Percentiles rank a stretch among this genome's conserved stretches.
Evolutionary conservation across 306 rosid genomes (phyloP).

Genomic region (Dalbergia oliveri): DNA sequence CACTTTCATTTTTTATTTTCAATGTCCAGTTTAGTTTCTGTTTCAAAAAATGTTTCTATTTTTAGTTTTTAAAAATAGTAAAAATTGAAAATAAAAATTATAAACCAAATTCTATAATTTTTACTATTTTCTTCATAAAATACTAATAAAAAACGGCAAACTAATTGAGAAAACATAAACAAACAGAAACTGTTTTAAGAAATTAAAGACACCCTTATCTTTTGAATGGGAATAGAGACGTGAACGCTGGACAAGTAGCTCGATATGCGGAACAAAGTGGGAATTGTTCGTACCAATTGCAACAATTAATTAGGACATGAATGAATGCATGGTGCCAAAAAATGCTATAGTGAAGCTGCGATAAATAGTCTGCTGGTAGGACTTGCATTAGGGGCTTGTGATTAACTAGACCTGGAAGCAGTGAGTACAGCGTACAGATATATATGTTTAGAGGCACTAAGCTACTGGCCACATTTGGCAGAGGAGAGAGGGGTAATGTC

Average conservation of each 20-base stretch:
- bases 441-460: constrained; percentile 31
- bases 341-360: constrained; percentile 26
- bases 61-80: too few species aligned
- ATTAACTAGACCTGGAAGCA: constrained; percentile 8
- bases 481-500: constrained; percentile 8
- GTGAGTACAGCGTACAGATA: constrained; percentile 4
- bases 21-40: too few species aligned
- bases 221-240: not conserved
- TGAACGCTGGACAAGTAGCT: constrained; percentile 12
- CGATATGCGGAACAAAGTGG: constrained; percentile 3
- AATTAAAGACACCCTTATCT: too few species aligned
- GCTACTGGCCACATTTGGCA: constrained; percentile 12
- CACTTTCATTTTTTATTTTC: too few species aligned
- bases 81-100: too few species aligned
- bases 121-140: too few species aligned
- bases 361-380: constrained; percentile 4
- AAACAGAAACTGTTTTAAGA: too few species aligned
- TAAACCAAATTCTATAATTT: too few species aligned
- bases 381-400: constrained; percentile 36
- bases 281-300: constrained; percentile 29
- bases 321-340: constrained; percentile 25
- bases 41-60: too few species aligned
- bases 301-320: constrained; percentile 8
- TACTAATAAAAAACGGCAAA: too few species aligned
- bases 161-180: too few species aligned